phyloP scores from a whole-genome alignment of 2,329 filamentous ascomycete species.

The Leptographium galeiforme region DNA sequence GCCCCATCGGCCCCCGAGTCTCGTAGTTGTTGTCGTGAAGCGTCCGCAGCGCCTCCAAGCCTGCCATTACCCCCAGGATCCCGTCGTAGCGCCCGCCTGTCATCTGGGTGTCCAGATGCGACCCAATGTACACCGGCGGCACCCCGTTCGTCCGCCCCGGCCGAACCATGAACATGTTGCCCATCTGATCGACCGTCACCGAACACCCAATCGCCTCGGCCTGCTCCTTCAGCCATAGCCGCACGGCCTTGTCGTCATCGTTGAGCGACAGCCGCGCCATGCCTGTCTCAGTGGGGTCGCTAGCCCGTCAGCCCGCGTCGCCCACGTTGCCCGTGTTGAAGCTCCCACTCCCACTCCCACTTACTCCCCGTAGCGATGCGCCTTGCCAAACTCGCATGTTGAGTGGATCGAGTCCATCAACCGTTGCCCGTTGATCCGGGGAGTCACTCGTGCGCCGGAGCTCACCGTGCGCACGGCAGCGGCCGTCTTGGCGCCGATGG shows the following conservation, averaged over 20 bases:
- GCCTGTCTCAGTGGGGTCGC: constrained; percentile 41
- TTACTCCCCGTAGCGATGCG: constrained; percentile 11
- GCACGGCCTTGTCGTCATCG: constrained; percentile 55
- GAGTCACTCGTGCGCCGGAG: background rate
- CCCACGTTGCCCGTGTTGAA: background rate
- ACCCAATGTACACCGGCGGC: constrained; percentile 51
- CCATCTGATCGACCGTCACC: constrained; percentile 60
- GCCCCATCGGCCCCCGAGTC: constrained; percentile 57
- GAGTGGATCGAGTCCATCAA: constrained; percentile 11
- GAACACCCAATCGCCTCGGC: constrained; percentile 51
- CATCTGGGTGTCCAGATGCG: constrained; percentile 54
- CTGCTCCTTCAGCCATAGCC: constrained; percentile 62
- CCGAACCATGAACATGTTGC: constrained; percentile 65
- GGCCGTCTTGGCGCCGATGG: background rate
- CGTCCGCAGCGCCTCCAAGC: constrained; percentile 56
- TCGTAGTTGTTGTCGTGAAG: constrained; percentile 53
- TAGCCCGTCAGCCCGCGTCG: background rate
- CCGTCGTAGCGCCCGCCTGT: constrained; percentile 61
- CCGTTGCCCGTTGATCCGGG: constrained; percentile 8
- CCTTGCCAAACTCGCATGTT: constrained; percentile 12
- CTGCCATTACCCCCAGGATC: constrained; percentile 61
- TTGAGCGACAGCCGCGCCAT: constrained; percentile 64
- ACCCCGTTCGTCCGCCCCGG: constrained; percentile 56
- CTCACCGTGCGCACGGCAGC: background rate
- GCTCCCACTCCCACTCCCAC: background rate